Conservation (phyloP, 2,329 filamentous ascomycete species). For the Huntiella moniliformis region DNA sequence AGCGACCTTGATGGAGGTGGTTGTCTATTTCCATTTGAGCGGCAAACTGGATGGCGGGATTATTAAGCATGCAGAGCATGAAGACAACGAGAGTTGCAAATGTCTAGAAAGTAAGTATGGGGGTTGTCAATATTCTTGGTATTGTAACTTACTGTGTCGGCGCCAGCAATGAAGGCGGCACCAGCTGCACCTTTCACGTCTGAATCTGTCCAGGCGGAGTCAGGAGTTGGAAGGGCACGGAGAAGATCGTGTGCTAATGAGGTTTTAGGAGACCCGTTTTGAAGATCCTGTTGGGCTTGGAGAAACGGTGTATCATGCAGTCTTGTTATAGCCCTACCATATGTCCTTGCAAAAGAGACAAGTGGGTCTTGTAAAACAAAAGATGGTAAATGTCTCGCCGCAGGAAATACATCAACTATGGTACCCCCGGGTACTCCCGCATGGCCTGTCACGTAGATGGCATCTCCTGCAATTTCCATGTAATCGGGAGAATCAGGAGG, state of each 20-base stretch:
- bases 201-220: conserved; percentile 17
- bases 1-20: conserved; percentile 15
- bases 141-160: conserved; percentile 20
- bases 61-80: conserved; percentile 24
- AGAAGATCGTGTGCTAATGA: conserved; percentile 17
- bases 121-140: background rate
- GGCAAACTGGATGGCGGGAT: conserved; percentile 27
- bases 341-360: conserved; percentile 18
- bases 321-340: conserved; percentile 19
- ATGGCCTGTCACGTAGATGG: conserved; percentile 18
- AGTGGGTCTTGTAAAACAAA: background rate
- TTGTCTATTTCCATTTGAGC: conserved; percentile 27
- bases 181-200: conserved; percentile 32
- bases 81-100: conserved; percentile 22
- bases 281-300: conserved; percentile 13
- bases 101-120: conserved; percentile 14
- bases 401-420: conserved; percentile 28
- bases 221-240: background rate
- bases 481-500: conserved; percentile 9
- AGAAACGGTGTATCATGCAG: conserved; percentile 19
- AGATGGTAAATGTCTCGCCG: background rate
- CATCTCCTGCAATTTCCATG: conserved; percentile 17
- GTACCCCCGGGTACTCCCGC: conserved; percentile 18
- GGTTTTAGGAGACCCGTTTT: conserved; percentile 8
- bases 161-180: conserved; percentile 30